phyloP scores from a whole-genome alignment of 257 asterid species.

The Solanum etuberosum region DNA sequence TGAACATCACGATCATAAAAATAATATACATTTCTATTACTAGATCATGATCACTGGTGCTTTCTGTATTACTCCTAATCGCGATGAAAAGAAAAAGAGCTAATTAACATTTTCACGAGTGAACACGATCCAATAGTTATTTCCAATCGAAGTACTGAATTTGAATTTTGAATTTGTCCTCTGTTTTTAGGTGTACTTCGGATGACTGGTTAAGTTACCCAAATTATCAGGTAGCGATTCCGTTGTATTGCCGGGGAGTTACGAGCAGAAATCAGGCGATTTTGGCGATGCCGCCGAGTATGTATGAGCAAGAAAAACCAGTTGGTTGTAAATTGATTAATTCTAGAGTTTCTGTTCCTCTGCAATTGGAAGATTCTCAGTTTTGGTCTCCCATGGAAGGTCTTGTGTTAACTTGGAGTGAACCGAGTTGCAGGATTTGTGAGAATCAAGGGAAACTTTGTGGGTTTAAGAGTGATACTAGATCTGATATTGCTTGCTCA shows the following conservation, averaged over 20 bases:
- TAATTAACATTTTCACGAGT: background rate
- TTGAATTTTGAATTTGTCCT: background rate
- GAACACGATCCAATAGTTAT: background rate
- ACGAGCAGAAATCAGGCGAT: conserved; percentile 32
- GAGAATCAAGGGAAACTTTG: conserved; percentile 36
- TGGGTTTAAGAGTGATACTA: conserved; percentile 22
- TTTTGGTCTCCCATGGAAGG: conserved; percentile 34
- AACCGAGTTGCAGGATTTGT: conserved; percentile 37
- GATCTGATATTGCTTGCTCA: conserved; percentile 29
- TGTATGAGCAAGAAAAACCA: conserved; percentile 8
- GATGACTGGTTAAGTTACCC: conserved; percentile 5
- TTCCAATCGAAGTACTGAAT: background rate
- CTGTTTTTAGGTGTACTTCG: conserved; percentile 9
- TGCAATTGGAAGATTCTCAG: conserved; percentile 15
- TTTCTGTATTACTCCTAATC: no score
- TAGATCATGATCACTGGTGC: no score
- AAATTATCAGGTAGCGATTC: conserved; percentile 3
- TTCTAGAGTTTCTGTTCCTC: conserved; percentile 24
- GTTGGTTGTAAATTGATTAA: conserved; percentile 22
- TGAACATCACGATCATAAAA: no score
- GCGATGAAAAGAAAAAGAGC: no score
- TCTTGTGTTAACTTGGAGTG: conserved; percentile 44
- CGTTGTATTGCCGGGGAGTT: conserved; percentile 29
- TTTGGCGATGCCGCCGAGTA: conserved; percentile 14
- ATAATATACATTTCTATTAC: no score